phyloP scores from a whole-genome alignment of 768 basidiomycete genomes.

The Lactifluus hygrophoroides region DNA sequence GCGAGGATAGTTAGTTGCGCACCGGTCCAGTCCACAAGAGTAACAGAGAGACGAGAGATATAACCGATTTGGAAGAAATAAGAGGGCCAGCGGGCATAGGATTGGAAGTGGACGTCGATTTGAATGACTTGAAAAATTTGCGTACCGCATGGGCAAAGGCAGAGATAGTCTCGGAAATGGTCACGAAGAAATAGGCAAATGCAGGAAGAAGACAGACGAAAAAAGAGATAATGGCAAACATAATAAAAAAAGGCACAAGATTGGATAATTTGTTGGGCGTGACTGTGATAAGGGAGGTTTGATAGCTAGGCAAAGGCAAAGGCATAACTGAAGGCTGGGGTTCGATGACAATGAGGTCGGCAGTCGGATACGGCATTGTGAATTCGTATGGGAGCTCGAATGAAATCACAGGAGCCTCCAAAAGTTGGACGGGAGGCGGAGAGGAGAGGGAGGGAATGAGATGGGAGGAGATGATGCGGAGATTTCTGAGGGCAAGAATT shows the following conservation, averaged over 20 bases:
- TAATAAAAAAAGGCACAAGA: not conserved
- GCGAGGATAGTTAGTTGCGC: not conserved
- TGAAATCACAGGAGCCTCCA: not conserved
- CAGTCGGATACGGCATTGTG: not conserved
- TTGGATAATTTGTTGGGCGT: not conserved
- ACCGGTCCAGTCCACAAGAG: conserved; percentile 3
- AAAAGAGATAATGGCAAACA: not conserved
- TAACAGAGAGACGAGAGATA: not conserved
- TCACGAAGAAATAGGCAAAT: not conserved
- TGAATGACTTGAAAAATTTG: not conserved
- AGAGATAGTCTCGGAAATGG: not conserved
- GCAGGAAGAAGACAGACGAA: not conserved
- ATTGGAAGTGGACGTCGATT: not conserved
- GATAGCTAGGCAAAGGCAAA: not conserved
- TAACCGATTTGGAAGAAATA: not conserved
- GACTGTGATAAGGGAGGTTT: not conserved
- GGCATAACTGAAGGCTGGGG: not conserved
- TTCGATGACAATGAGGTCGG: not conserved
- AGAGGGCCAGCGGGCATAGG: not conserved
- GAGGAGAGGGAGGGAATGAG: not conserved
- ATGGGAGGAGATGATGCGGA: not conserved
- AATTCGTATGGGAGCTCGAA: not conserved
- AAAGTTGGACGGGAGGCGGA: not conserved
- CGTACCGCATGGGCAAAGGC: not conserved
- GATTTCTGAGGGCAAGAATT: conserved; percentile 1